Evolutionary conservation across 441 rosid species (phyloP), one percentile per base, ranked within the genome.

Genomic region (Corymbia calophylla): DNA sequence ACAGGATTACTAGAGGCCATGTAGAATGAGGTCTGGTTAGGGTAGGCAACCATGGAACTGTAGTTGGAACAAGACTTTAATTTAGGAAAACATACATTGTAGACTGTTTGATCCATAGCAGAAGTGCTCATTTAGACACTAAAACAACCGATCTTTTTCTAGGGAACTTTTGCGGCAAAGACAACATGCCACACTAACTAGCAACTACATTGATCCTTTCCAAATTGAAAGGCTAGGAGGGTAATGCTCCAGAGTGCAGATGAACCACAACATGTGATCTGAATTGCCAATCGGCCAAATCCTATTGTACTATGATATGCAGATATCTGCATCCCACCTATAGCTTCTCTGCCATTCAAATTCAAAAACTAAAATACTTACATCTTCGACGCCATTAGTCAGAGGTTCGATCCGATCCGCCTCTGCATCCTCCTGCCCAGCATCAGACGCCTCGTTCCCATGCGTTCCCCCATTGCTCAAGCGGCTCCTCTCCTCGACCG

Each of bases 291-390:
- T 44, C 2, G 3, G 18, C 84, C 48, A 77, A 44, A 44, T 77
- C 18, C 84, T 44, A 44, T 23, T 0, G 15, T 44, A 44, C 53
- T 77, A 44, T 1, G 18, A 77, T 2, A 44, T 77, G 51, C 29
- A 25, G 44, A 39, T 39, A 39, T 39, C 44, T 5, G 44, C 15
- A 77, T 77, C 53, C 84, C 84, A 77, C 86, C 35, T 31, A 48
- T 29, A 88, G 89, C 48, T 89, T 88, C 93, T 29, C 55, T 77
- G 81, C 91, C 95, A 93, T 91, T 88, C 86, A 90, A 56, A 54
- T 86, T 54, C 31, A 23, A 55, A 86, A 54, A 3, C 48, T 58
- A 58, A 86, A 32, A 23, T 3, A 86, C 88, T 54, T 12, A 86
- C 88, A 23, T 39, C 51, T 54, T 17, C 70, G 14, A 1, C 4